Base-by-base conservation (phyloP, 2,329 filamentous ascomycete genomes). In the Neobulgaria alba region DNA sequence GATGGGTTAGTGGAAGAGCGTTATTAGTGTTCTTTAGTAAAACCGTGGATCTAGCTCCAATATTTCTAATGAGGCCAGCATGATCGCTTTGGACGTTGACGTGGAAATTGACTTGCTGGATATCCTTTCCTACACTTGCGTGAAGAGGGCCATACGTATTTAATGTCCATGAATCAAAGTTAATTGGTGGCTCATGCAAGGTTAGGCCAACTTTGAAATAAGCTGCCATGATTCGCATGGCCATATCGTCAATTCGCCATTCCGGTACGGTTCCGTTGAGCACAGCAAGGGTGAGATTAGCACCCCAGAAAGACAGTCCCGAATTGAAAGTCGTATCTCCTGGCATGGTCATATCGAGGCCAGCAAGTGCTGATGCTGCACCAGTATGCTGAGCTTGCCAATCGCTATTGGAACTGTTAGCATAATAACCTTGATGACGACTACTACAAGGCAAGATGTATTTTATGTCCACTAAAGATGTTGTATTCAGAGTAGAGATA, bases 171-270 rank as follows among this genome's bases (percentile, higher is more conserved):
- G 87, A 87, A 54, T 82, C 82, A 64, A 95, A 95, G 70, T 89
- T 96, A 61, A 85, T 78, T 0, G 64, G 61, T 23, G 55, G 50
- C 23, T 59, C 52, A 39, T 57, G 38, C 66, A 77, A 51, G 0
- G 66, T 70, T 47, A 70, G 67, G 38, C 77, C 76, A 29, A 80
- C 75, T 62, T 82, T 82, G 67, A 80, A 83, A 58, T 74, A 78
- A 30, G 78, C 68, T 4, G 79, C 71, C 76, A 83, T 81, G 57
- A 84, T 94, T 53, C 92, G 79, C 62, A 87, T 82, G 4, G 78
- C 85, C 82, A 95, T 94, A 58, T 96, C 92, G 53, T 95, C 89
- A 8, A 96, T 61, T 37, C 90, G 77, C 74, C 84, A 94, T 52
- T 85, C 77, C 1, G 90, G 86, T 21, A 96, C 67, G 1, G 88